These are phyloP conservation scores for Rubia balearica DNA, from an alignment of 305 asterid genomes.

Conservation along the genomic window DNA sequence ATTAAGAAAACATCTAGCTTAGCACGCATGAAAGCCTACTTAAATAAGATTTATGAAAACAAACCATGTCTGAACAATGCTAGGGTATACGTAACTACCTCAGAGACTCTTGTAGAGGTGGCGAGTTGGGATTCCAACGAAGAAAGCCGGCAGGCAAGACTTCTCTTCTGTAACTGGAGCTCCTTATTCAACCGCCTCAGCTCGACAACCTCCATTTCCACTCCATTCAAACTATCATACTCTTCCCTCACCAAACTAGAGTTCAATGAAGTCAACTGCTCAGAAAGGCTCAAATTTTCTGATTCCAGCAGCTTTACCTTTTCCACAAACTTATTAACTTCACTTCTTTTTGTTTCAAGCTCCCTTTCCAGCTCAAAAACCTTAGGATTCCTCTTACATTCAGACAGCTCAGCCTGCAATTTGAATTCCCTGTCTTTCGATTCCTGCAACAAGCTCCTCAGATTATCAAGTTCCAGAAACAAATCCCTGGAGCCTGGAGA, in stretches of 20 bases:
- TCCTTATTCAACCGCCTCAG: slow-evolving; percentile 85
- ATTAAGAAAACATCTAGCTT: background rate
- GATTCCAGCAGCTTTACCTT: slow-evolving; percentile 48
- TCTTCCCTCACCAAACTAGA: slow-evolving; percentile 35
- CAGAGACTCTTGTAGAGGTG: slow-evolving; percentile 35
- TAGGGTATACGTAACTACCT: slow-evolving; percentile 37
- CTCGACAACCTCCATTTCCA: slow-evolving; percentile 80
- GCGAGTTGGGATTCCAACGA: slow-evolving; percentile 60
- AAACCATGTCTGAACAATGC: background rate
- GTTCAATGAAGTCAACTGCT: slow-evolving; percentile 39
- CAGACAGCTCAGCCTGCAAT: slow-evolving; percentile 65
- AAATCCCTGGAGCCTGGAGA: slow-evolving; percentile 52
- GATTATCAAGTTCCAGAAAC: slow-evolving; percentile 73
- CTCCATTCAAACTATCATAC: slow-evolving; percentile 25
- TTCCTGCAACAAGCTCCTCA: slow-evolving; percentile 73
- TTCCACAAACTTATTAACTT: slow-evolving; percentile 46
- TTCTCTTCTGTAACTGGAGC: slow-evolving; percentile 87
- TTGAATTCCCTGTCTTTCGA: slow-evolving; percentile 70
- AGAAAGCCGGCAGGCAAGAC: slow-evolving; percentile 59
- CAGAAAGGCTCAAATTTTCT: slow-evolving; percentile 44
- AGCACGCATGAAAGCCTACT: background rate
- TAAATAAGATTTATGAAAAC: background rate
- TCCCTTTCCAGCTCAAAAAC: slow-evolving; percentile 54
- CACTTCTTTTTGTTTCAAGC: slow-evolving; percentile 47
- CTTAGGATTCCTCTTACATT: slow-evolving; percentile 35